Evolutionary conservation across 2,329 filamentous ascomycete genomes (phyloP), one percentile per base, ranked within the genome.

Genomic region (Calycina marina): DNA sequence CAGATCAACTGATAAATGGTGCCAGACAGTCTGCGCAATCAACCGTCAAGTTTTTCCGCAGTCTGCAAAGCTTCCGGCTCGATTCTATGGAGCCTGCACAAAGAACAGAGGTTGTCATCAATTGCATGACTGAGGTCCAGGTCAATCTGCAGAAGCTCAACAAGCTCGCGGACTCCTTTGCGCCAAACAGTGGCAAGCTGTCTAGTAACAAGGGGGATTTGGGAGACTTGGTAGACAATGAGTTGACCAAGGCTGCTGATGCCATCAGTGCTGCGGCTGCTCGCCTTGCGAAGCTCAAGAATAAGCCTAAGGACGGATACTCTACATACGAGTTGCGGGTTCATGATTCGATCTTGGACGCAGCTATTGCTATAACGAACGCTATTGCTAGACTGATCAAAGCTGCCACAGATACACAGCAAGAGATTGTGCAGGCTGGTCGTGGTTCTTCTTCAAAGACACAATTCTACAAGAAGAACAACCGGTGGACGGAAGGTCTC

Each of bases 401-500:
- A 58, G 90, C 90, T 1, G 90, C 90, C 5, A 92, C 88, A 0
- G 75, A 70, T 12, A 92, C 88, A 2, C 90, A 98, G 55, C 77
- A 93, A 54, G 90, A 98, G 60, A 98, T 98, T 51, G 90, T 98
- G 26, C 77, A 85, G 43, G 84, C 93, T 41, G 90, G 90, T 5
- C 77, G 82, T 13, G 90, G 90, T 20, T 80, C 77, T 15, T 83
- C 82, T 31, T 92, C 84, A 27, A 72, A 77, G 36, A 92, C 86
- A 2, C 85, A 86, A 14, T 98, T 98, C 58, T 98, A 98, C 75
- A 96, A 96, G 70, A 96, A 96, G 66, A 94, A 98, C 69, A 98
- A 96, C 61, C 74, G 90, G 32, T 98, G 90, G 90, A 98, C 90
- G 0, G 90, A 98, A 53, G 90, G 90, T 29, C 73, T 98, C 39